These are phyloP conservation scores for Vigna mungo DNA, from an alignment of 306 rosid genomes.

Conservation along the genomic window DNA sequence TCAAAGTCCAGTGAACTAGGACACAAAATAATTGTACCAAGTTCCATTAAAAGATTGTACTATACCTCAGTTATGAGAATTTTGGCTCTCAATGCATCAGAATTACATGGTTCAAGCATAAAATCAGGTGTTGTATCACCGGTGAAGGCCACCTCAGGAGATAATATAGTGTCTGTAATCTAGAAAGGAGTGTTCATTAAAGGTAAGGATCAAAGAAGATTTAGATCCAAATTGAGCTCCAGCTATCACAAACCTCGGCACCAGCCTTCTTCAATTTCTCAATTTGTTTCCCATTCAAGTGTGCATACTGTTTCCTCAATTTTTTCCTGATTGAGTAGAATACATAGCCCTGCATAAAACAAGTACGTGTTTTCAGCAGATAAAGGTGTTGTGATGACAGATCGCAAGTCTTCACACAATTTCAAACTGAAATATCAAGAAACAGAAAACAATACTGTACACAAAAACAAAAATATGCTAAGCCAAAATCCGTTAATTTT, in stretches of 20 bases:
- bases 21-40: background rate
- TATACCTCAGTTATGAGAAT: conserved; percentile 97
- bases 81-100: conserved; percentile 98
- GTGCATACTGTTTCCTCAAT: conserved; percentile 85
- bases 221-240: conserved; percentile 27
- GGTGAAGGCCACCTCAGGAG: conserved; percentile 96
- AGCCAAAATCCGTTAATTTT: conserved; percentile 1
- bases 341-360: conserved; percentile 80
- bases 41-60: conserved; percentile 19
- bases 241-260: conserved; percentile 73
- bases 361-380: background rate
- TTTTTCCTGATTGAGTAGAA: conserved; percentile 91
- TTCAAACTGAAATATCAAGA: background rate
- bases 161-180: conserved; percentile 84
- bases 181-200: conserved; percentile 54
- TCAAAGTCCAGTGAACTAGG: background rate
- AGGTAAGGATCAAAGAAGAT: conserved; percentile 25
- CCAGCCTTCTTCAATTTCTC: conserved; percentile 94
- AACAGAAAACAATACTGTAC: background rate
- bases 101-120: conserved; percentile 90
- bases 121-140: conserved; percentile 92
- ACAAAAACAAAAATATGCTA: background rate
- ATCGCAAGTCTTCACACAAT: background rate
- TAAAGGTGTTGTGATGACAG: background rate
- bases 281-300: conserved; percentile 91